Evolutionary conservation across 192 early-diverging fungal genomes (phyloP).

Genomic region (Coemansia sp.): DNA sequence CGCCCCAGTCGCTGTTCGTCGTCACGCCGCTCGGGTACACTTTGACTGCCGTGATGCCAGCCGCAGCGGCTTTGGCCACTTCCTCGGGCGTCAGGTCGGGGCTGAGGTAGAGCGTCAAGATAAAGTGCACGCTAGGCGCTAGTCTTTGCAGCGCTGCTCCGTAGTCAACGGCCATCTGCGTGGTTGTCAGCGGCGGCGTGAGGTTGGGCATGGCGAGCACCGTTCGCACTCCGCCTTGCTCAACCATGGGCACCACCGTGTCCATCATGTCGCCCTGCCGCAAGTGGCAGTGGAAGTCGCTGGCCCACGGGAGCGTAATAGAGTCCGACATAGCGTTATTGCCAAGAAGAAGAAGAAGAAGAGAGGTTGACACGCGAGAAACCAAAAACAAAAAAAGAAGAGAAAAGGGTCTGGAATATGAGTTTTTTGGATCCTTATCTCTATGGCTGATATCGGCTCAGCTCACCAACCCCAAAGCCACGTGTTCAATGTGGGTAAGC

Average conservation of each 20-base stretch:
- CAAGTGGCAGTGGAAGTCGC: slow-evolving; percentile 94
- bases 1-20: slow-evolving; percentile 95
- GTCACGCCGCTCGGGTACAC: slow-evolving; percentile 96
- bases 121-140: slow-evolving; percentile 85
- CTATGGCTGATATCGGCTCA: background rate
- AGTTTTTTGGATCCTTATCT: no score
- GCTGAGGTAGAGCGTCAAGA: slow-evolving; percentile 92
- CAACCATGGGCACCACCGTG: slow-evolving; percentile 82
- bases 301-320: slow-evolving; percentile 71
- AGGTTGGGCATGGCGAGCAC: slow-evolving; percentile 98
- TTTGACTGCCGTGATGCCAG: slow-evolving; percentile 89
- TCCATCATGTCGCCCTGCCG: slow-evolving; percentile 93
- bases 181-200: slow-evolving; percentile 86
- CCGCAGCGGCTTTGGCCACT: slow-evolving; percentile 78
- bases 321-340: slow-evolving; percentile 9
- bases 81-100: slow-evolving; percentile 90
- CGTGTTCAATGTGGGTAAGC: background rate
- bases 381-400: background rate
- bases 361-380: background rate
- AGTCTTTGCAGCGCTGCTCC: slow-evolving; percentile 76
- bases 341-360: background rate
- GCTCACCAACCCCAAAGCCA: background rate
- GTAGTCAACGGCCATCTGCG: slow-evolving; percentile 87
- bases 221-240: slow-evolving; percentile 78
- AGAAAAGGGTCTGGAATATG: no score